Conservation (phyloP, 257 asterid species). For the Anisodus tanguticus region DNA sequence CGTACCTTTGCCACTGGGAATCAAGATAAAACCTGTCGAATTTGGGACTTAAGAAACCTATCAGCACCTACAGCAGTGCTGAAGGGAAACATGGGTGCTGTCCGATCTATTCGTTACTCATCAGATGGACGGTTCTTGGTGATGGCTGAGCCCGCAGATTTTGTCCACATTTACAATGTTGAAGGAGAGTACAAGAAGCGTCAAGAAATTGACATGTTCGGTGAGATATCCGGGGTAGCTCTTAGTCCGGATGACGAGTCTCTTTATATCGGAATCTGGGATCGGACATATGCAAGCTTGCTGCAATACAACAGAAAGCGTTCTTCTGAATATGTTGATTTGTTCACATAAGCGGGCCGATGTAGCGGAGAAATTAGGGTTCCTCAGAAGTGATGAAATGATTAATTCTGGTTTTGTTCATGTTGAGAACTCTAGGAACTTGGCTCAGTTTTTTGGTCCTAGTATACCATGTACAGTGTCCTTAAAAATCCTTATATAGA, state of each 20-base stretch:
- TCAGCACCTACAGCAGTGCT: slow-evolving; percentile 48
- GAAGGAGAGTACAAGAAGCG: slow-evolving; percentile 50
- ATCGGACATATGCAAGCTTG: slow-evolving; percentile 79
- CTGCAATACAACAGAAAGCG: slow-evolving; percentile 64
- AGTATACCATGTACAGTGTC: slow-evolving; percentile 27
- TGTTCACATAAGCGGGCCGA: slow-evolving; percentile 40
- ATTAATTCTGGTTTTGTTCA: background rate
- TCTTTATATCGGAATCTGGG: slow-evolving; percentile 70
- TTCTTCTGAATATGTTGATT: slow-evolving; percentile 58
- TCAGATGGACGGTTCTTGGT: slow-evolving; percentile 65
- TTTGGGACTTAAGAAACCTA: slow-evolving; percentile 72
- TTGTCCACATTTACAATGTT: slow-evolving; percentile 64
- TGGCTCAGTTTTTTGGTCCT: slow-evolving; percentile 24
- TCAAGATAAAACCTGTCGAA: slow-evolving; percentile 77
- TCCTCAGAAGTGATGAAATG: slow-evolving; percentile 16
- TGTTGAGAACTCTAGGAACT: slow-evolving; percentile 25
- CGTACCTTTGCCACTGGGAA: slow-evolving; percentile 72
- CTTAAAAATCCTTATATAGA: background rate
- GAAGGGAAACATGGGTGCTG: slow-evolving; percentile 72
- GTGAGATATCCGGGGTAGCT: slow-evolving; percentile 75
- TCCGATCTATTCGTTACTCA: slow-evolving; percentile 69
- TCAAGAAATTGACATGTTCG: slow-evolving; percentile 79
- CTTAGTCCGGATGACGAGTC: slow-evolving; percentile 79
- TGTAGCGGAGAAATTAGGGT: background rate
- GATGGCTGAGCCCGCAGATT: slow-evolving; percentile 77